Percentiles rank a stretch among this genome's conserved stretches.
Conservation (phyloP, 2,329 filamentous ascomycete genomes). For the Acrodontium crateriforme region DNA sequence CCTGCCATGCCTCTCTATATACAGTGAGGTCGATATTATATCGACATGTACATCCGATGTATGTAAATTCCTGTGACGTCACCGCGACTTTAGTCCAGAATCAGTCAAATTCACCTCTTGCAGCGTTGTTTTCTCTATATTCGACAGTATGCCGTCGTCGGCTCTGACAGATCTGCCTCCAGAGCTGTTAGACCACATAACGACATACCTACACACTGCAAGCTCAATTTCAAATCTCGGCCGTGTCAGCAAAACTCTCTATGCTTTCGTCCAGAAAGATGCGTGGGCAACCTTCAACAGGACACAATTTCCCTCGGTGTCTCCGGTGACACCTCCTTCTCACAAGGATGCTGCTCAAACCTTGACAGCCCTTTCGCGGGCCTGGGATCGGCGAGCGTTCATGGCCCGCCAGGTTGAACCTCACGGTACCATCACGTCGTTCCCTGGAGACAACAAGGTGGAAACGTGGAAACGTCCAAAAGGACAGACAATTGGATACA, state of each 20-base stretch:
- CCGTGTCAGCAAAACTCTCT: constrained; percentile 31
- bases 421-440: constrained; percentile 21
- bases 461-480: constrained; percentile 28
- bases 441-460: constrained; percentile 12
- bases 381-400: constrained; percentile 43
- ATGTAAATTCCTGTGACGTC: too few relatives aligned
- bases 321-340: constrained; percentile 23
- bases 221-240: constrained; percentile 31
- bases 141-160: constrained; percentile 6
- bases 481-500: constrained; percentile 45
- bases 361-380: constrained; percentile 42
- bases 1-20: too few relatives aligned
- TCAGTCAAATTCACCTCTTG: too few relatives aligned
- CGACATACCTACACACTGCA: constrained; percentile 30
- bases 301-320: constrained; percentile 32
- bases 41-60: too few relatives aligned
- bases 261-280: constrained; percentile 30
- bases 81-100: too few relatives aligned
- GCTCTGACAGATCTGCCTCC: constrained; percentile 23
- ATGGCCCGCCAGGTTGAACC: constrained; percentile 40
- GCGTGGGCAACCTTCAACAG: constrained; percentile 37
- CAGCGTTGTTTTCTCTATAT: too few relatives aligned
- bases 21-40: too few relatives aligned
- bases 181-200: constrained; percentile 25
- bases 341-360: constrained; percentile 40